Percentiles rank a stretch among this genome's conserved stretches.
These are phyloP conservation scores for Penicilliopsis zonata DNA, from an alignment of 495 filamentous ascomycete species.

Conservation along the genomic window DNA sequence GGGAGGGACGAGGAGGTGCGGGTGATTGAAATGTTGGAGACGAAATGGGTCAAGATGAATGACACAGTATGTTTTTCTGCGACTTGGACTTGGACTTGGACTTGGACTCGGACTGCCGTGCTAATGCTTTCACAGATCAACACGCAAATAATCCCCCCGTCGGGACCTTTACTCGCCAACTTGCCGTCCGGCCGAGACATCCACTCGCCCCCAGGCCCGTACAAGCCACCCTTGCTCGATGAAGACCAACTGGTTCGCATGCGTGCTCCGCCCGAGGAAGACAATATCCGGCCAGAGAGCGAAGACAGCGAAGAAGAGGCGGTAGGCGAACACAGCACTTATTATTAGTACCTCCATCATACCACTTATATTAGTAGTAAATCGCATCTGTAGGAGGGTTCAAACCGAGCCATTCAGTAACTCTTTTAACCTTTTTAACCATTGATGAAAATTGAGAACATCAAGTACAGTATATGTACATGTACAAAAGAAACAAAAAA, in stretches of 20 bases:
- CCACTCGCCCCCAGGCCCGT: slow-evolving; percentile 48
- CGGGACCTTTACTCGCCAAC: slow-evolving; percentile 53
- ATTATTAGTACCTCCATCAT: no score
- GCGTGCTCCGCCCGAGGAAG: slow-evolving; percentile 30
- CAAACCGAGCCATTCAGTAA: no score
- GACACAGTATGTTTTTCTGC: slow-evolving; percentile 60
- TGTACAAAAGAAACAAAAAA: neutral
- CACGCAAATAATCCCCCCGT: slow-evolving; percentile 63
- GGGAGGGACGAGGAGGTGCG: slow-evolving; percentile 75
- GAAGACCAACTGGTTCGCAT: slow-evolving; percentile 39
- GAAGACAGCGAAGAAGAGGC: slow-evolving; percentile 38
- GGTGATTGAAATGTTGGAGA: slow-evolving; percentile 74
- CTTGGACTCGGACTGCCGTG: neutral
- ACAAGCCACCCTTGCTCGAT: slow-evolving; percentile 44
- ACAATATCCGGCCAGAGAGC: slow-evolving; percentile 20
- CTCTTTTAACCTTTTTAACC: no score
- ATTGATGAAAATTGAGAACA: no score
- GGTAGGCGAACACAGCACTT: slow-evolving; percentile 32
- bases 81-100: neutral
- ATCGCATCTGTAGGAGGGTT: no score
- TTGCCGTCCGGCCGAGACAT: slow-evolving; percentile 86
- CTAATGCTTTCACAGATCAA: slow-evolving; percentile 48
- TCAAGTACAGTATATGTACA: neutral
- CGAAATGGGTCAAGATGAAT: slow-evolving; percentile 86
- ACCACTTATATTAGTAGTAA: no score